A percentile compares a stretch with the other conserved stretches of the same genome.
phyloP scores from a whole-genome alignment of 2,329 filamentous ascomycete species.

The Claviceps sp. region DNA sequence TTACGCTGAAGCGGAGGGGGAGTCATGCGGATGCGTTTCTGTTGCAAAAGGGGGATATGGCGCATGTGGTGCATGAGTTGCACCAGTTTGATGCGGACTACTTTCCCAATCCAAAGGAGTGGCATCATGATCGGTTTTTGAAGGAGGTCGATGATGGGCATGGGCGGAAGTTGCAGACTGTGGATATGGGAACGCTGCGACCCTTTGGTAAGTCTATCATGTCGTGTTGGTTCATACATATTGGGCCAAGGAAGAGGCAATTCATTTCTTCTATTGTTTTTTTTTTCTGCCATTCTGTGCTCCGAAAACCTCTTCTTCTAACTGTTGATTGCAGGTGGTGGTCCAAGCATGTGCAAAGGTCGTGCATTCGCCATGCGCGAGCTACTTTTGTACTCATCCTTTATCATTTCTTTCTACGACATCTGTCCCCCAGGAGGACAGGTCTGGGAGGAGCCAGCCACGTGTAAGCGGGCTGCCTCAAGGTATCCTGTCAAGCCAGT shows the following conservation, averaged over 20 bases:
- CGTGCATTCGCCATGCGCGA: slow-evolving; percentile 19
- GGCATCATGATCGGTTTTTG: slow-evolving; percentile 21
- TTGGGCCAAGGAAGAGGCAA: too few relatives aligned
- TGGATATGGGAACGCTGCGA: slow-evolving; percentile 16
- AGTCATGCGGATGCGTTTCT: slow-evolving; percentile 12
- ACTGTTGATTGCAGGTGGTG: slow-evolving; percentile 15
- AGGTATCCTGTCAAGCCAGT: slow-evolving; percentile 14
- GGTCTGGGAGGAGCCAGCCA: slow-evolving; percentile 15
- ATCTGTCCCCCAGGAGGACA: slow-evolving; percentile 17
- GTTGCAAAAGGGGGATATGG: slow-evolving; percentile 22
- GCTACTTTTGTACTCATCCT: slow-evolving; percentile 20
- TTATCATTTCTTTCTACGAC: slow-evolving; percentile 24
- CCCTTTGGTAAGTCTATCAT: slow-evolving; percentile 19
- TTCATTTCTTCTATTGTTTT: neutral
- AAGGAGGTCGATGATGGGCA: slow-evolving; percentile 13
- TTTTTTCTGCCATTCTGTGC: neutral
- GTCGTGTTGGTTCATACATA: neutral
- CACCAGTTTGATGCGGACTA: slow-evolving; percentile 21
- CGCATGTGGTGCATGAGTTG: slow-evolving; percentile 20
- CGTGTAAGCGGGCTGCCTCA: slow-evolving; percentile 15
- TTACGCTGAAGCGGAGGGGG: slow-evolving; percentile 15
- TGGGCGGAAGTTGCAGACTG: slow-evolving; percentile 10
- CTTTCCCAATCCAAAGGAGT: slow-evolving; percentile 22
- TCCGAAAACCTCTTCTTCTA: neutral
- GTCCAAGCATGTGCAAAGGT: slow-evolving; percentile 20